A percentile compares a stretch with the other conserved stretches of the same genome.
Evolutionary conservation across 331 rosid genomes (phyloP).

Genomic region (Quercus lobata): DNA sequence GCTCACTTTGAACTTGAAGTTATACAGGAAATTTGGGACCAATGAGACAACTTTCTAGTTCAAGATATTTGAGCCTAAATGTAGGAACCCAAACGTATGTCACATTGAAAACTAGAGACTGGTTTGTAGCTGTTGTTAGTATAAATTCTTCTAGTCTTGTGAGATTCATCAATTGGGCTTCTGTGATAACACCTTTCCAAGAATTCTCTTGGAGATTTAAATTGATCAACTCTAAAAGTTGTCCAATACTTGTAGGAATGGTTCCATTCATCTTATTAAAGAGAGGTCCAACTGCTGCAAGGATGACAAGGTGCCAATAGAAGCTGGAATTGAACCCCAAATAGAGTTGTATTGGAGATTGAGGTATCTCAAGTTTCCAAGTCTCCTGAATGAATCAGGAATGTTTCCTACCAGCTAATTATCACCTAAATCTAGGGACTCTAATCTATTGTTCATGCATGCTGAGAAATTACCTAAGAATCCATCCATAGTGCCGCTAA

Average conservation of each 20-base stretch:
- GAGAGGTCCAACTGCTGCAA: background rate
- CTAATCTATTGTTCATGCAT: background rate
- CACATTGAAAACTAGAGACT: slow-evolving; percentile 3
- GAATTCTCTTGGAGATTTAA: background rate
- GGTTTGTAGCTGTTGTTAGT: background rate
- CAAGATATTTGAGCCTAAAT: background rate
- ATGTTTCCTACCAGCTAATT: background rate
- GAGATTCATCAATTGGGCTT: background rate
- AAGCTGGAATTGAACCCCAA: slow-evolving; percentile 15
- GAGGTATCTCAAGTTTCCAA: background rate
- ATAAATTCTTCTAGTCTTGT: background rate
- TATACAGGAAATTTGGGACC: slow-evolving; percentile 2
- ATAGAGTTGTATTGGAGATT: slow-evolving; percentile 11
- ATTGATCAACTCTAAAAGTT: background rate
- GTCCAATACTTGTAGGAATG: slow-evolving; percentile 10
- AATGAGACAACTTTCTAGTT: background rate
- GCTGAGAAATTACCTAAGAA: background rate
- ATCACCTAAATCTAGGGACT: background rate
- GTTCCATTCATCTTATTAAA: slow-evolving; percentile 10
- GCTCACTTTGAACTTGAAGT: slow-evolving; percentile 16
- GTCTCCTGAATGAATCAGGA: slow-evolving; percentile 15
- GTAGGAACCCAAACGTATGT: slow-evolving; percentile 3
- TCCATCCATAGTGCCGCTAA: background rate
- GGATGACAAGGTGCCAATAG: slow-evolving; percentile 11
- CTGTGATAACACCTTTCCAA: background rate